Evolutionary conservation across 176 grass and related monocot species (phyloP).

Genomic region (Aegilops bicornis): DNA sequence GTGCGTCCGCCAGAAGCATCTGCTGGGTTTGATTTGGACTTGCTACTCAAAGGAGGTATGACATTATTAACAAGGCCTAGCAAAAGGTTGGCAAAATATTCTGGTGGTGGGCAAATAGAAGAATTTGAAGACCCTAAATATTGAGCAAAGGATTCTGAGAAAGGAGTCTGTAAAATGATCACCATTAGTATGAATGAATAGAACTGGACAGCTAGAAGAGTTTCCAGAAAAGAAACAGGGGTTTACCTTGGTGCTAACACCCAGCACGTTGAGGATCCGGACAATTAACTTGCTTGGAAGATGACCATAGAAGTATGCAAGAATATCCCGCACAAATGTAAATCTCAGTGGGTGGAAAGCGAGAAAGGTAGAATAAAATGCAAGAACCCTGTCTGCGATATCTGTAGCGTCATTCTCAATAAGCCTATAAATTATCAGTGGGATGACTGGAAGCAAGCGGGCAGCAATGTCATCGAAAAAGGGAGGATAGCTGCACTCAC

Average conservation of each 20-base stretch:
- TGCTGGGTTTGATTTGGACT: constrained; percentile 65
- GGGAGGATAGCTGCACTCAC: constrained; percentile 75
- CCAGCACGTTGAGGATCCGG: constrained; percentile 80
- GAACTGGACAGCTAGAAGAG: constrained; percentile 12
- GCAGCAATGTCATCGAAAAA: constrained; percentile 99
- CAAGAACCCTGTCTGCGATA: constrained; percentile 86
- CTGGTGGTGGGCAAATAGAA: constrained; percentile 68
- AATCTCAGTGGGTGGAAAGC: constrained; percentile 93
- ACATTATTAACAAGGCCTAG: constrained; percentile 92
- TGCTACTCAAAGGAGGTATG: constrained; percentile 91
- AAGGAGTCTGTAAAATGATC: constrained; percentile 67
- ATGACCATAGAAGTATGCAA: constrained; percentile 96
- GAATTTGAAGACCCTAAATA: constrained; percentile 59
- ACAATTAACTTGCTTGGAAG: constrained; percentile 88
- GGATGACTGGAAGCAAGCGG: constrained; percentile 84
- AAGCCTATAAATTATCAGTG: constrained; percentile 93
- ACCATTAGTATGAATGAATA: constrained; percentile 19
- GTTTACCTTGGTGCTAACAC: constrained; percentile 80
- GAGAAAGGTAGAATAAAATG: constrained; percentile 75
- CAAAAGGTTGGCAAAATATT: constrained; percentile 95
- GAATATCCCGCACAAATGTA: constrained; percentile 95
- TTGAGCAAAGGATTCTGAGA: constrained; percentile 81
- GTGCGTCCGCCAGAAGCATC: constrained; percentile 42
- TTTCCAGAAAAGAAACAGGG: neutral
- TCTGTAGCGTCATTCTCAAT: constrained; percentile 92